phyloP scores from a whole-genome alignment of 768 basidiomycete species.

The Hemileccinum impolitum region DNA sequence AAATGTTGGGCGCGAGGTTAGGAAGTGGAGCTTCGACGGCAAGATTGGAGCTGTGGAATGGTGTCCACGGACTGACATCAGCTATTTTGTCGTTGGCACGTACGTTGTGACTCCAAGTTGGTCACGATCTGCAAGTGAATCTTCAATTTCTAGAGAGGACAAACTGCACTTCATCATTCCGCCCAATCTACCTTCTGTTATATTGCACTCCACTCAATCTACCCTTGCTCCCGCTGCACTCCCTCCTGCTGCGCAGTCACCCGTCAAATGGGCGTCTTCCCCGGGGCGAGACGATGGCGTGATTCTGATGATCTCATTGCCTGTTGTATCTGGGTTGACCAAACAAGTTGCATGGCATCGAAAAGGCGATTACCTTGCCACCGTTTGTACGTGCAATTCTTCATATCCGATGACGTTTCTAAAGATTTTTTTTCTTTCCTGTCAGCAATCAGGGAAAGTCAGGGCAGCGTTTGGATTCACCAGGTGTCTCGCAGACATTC shows the following conservation, averaged over 20 bases:
- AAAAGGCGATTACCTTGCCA: slow-evolving; percentile 92
- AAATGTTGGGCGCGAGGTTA: slow-evolving; percentile 82
- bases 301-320: slow-evolving; percentile 59
- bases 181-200: slow-evolving; percentile 62
- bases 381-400: slow-evolving; percentile 72
- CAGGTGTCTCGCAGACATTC: slow-evolving; percentile 92
- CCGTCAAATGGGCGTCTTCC: slow-evolving; percentile 67
- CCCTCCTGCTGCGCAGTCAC: slow-evolving; percentile 57
- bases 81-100: slow-evolving; percentile 77
- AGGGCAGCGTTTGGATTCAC: slow-evolving; percentile 92
- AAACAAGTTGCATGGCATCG: slow-evolving; percentile 91
- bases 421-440: slow-evolving; percentile 5
- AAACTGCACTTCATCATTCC: slow-evolving; percentile 77
- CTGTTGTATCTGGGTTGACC: slow-evolving; percentile 62
- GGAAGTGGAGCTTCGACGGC: slow-evolving; percentile 76
- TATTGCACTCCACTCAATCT: slow-evolving; percentile 57
- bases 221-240: slow-evolving; percentile 62
- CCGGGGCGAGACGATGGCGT: slow-evolving; percentile 48
- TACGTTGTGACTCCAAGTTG: slow-evolving; percentile 41
- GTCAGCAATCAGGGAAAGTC: slow-evolving; percentile 61
- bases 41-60: slow-evolving; percentile 87
- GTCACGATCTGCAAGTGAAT: slow-evolving; percentile 7
- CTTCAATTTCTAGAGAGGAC: slow-evolving; percentile 59
- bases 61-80: slow-evolving; percentile 85
- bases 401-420: slow-evolving; percentile 4